Evolutionary conservation across 1,284 basidiomycete species (phyloP), one percentile per base, ranked within the genome.

Genomic region (Earliella scabrosa): DNA sequence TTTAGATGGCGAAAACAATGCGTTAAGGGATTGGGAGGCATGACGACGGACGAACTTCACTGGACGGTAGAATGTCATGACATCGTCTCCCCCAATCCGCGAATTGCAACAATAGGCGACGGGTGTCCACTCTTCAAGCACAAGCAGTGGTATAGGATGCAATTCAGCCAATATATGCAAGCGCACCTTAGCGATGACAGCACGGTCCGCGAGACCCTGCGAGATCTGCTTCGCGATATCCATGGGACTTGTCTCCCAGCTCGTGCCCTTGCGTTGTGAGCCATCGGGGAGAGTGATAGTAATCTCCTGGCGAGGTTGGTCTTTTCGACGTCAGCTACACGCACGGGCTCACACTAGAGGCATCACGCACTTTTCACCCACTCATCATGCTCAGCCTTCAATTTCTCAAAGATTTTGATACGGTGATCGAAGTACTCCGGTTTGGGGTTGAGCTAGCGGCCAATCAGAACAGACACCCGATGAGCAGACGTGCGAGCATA

Each of bases 161-260:
- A 52, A 38, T 16, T 27, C 27, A 10, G 14, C 26, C 27, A 26
- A 27, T 27, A 4, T 14, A 29, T 13, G 31, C 6, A 13, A 31
- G 66, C 75, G 47, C 52, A 86, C 94, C 81, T 99, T 98, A 34
- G 96, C 90, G 68, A 99, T 98, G 66, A 99, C 92, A 63, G 92
- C 82, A 44, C 89, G 85, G 65, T 99, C 97, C 1, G 95, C 88
- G 21, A 98, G 80, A 68, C 91, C 89, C 73, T 95, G 92, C 16
- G 92, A 91, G 52, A 99, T 83, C 64, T 87, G 87, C 70, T 90
- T 90, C 40, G 97, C 97, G 56, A 99, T 78, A 66, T 92, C 87
- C 86, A 98, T 85, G 0, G 97, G 97, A 58, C 86, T 92, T n/a
- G 97, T 98, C 79, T 98, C 93, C 93, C 93, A 99, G 66, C 93